Evolutionary conservation across 768 basidiomycete species (phyloP).

Genomic region (Boletus pseudopeckii): DNA sequence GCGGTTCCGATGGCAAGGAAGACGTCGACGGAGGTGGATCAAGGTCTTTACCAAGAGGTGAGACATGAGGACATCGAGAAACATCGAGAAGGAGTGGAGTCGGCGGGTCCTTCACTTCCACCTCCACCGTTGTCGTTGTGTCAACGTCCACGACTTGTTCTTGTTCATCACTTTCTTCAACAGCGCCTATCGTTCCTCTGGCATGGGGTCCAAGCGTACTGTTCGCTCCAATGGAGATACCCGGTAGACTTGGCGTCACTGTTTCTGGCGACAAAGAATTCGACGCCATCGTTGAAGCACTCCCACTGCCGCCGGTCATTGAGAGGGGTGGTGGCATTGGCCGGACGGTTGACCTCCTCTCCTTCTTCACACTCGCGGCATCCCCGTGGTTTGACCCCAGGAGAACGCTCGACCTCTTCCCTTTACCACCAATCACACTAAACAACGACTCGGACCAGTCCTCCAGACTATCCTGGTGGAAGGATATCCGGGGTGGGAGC

Average conservation of each 20-base stretch:
- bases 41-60: slow-evolving; percentile 10
- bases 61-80: slow-evolving; percentile 8
- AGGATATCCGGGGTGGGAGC: slow-evolving; percentile 52
- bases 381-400: neutral
- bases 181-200: neutral
- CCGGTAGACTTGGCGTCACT: slow-evolving; percentile 10
- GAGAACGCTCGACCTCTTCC: slow-evolving; percentile 14
- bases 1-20: slow-evolving; percentile 1
- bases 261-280: slow-evolving; percentile 2
- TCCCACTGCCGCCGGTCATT: neutral
- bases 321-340: slow-evolving; percentile 7
- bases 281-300: neutral
- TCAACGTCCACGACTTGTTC: neutral
- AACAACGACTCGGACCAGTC: slow-evolving; percentile 56
- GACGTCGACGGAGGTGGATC: slow-evolving; percentile 3
- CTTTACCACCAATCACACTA: slow-evolving; percentile 42
- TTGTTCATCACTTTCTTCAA: slow-evolving; percentile 15
- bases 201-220: slow-evolving; percentile 16
- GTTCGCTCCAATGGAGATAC: slow-evolving; percentile 20
- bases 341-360: slow-evolving; percentile 20
- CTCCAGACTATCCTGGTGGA: slow-evolving; percentile 47
- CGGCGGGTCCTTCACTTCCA: slow-evolving; percentile 1
- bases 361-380: slow-evolving; percentile 5
- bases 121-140: neutral
- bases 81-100: slow-evolving; percentile 13